Evolutionary conservation across 768 basidiomycete genomes (phyloP), one percentile per base, ranked within the genome.

Genomic region (Boletellus sp.): DNA sequence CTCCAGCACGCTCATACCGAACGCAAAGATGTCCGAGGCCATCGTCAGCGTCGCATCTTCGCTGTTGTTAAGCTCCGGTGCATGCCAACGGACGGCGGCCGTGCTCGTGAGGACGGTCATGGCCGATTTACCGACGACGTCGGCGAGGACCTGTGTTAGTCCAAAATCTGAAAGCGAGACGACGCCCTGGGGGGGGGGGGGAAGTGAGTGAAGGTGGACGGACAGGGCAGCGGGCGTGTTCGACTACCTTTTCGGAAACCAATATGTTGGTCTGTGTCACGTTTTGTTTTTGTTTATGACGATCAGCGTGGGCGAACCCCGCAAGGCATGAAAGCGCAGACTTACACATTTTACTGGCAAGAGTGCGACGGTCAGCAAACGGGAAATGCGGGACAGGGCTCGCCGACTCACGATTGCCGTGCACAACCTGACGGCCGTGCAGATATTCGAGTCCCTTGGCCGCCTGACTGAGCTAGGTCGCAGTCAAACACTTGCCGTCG

Each of bases 151-250:
- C 58, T 79, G 81, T 16, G 83, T 78, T 68, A 84, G 77, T 37
- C 82, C 81, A 59, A 85, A 84, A 55, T 85, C 83, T 52, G 78
- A 79, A 13, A 85, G 78, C 28, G 77, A 70, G 22, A 81, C 76
- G 53, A 77, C 68, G 12, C 73, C 76, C 82, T 83, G 44, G 6
- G 50, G n/a, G 1, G 12, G 12, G 13, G 20, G 33, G 33, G 9
- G 28, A 10, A 7, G 7, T 45, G 28, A 50, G 28, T 4, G 16
- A 11, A 11, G 9, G 3, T 6, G 15, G 22, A 8, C n/a, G n/a
- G n/a, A 10, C 11, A 3, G 5, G 1, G 9, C 24, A 0, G 34
- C 36, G 22, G 3, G 9, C 26, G 12, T n/a, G 36, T 7, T 16
- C 8, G 49, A 67, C 58, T 50, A 79, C 82, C 48, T 71, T 62